Evolutionary conservation across 169 alveolate genomes (phyloP), one percentile per base, ranked within the genome.

Genomic region (Eimeria sp.): DNA sequence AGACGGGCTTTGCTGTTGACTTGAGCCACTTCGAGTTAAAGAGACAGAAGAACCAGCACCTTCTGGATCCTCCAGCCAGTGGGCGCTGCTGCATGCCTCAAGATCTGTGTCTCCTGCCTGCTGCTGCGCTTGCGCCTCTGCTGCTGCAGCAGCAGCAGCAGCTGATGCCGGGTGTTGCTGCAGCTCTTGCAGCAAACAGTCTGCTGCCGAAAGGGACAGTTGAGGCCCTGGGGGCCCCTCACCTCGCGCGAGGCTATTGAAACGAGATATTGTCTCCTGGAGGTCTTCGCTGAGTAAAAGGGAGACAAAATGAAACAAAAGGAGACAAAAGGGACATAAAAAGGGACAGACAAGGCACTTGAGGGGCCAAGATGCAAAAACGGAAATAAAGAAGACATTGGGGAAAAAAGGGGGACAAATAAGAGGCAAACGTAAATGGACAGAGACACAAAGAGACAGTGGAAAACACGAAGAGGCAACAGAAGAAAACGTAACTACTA

Each of bases 81-180:
- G 89, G 57, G n/a, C 89, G 67, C 89, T 78, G 89, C 89, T 43
- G 89, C 43, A 9, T 11, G 89, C 65, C 67, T 78, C 89, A 20
- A 78, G 34, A 9, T 78, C 61, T 49, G 16, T 30, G 14, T 18
- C 89, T 5, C 47, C 89, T 45, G 89, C 89, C 47, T 54, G 67
- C 61, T 54, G 61, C 61, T 54, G 61, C 61, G 61, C 61, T 14
- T 54, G 61, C 61, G 16, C 16, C 61, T 54, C 61, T 54, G 20
- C 61, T 14, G 61, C 61, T 54, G 61, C 61, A 11, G 61, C 61
- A 11, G 61, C 61, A 11, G 61, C 61, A 11, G 61, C 61, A 11
- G 61, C 61, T 54, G 61, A 7, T 54, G 61, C 61, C 16, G 61
- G 61, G 61, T 54, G 61, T 14, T 54, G 61, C 4, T 54, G 61